phyloP scores from a whole-genome alignment of 2,329 filamentous ascomycete species.

The Cytospora piceicola region DNA sequence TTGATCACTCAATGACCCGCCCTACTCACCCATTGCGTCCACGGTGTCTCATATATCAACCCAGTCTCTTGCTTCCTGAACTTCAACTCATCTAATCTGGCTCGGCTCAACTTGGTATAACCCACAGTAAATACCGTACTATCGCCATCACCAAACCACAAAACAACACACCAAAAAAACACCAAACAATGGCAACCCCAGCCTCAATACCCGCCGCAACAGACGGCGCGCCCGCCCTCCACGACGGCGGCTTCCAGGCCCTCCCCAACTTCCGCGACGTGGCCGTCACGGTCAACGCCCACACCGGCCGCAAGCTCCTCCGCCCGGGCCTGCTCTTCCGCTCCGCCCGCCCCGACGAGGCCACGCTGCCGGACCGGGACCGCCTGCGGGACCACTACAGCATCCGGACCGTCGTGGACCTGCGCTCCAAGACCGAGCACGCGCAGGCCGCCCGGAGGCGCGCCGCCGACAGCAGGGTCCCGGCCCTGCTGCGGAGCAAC shows the following conservation, averaged over 20 bases:
- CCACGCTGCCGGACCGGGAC: slow-evolving; percentile 65
- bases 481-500: slow-evolving; percentile 53
- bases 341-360: slow-evolving; percentile 74
- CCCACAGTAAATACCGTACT: not conserved
- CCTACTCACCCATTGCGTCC: not conserved
- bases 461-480: slow-evolving; percentile 48
- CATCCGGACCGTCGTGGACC: slow-evolving; percentile 75
- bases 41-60: not conserved
- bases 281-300: slow-evolving; percentile 66
- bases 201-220: not conserved
- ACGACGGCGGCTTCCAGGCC: slow-evolving; percentile 50
- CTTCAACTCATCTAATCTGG: not conserved
- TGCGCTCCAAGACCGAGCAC: slow-evolving; percentile 81
- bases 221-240: slow-evolving; percentile 1
- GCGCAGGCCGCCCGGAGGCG: slow-evolving; percentile 68
- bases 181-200: not conserved
- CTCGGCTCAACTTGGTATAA: not conserved
- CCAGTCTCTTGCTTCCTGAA: not conserved
- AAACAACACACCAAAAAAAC: not conserved
- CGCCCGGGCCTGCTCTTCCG: slow-evolving; percentile 69
- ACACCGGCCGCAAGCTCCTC: slow-evolving; percentile 50
- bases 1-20: not conserved
- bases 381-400: slow-evolving; percentile 62
- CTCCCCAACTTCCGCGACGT: slow-evolving; percentile 81
- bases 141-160: not conserved